Percentiles rank a stretch among this genome's conserved stretches.
Evolutionary conservation across 2,329 filamentous ascomycete genomes (phyloP).

Genomic region (Colletotrichum caudatum): DNA sequence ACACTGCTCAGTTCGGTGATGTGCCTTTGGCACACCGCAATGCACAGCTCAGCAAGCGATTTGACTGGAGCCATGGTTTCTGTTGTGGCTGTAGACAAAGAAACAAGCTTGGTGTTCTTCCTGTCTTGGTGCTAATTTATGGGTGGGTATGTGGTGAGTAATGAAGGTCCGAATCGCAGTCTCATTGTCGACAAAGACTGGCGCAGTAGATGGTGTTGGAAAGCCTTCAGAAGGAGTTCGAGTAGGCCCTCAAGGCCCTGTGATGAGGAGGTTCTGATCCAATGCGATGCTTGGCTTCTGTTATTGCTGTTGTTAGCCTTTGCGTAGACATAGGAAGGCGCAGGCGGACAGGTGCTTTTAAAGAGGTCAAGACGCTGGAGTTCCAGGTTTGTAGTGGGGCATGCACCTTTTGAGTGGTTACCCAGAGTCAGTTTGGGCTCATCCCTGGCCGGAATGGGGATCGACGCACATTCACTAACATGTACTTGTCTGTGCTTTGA

Average conservation of each 20-base stretch:
- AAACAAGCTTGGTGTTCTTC: not conserved
- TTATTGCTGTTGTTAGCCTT: constrained; percentile 19
- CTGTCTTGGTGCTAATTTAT: not conserved
- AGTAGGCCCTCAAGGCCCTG: constrained; percentile 1
- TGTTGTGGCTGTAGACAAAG: constrained; percentile 3
- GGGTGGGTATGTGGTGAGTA: not conserved
- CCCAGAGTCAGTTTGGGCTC: not conserved
- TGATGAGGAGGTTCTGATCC: constrained; percentile 2
- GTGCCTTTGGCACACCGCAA: constrained; percentile 64
- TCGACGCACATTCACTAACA: not conserved
- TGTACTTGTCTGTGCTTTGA: not conserved
- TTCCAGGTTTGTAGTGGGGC: constrained; percentile 16
- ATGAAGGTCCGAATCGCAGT: not conserved
- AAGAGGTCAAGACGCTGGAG: constrained; percentile 17
- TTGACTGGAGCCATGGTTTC: constrained; percentile 49
- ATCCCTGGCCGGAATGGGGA: constrained; percentile 8
- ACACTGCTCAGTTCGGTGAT: constrained; percentile 73
- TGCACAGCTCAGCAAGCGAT: constrained; percentile 65
- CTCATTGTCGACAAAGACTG: constrained; percentile 24
- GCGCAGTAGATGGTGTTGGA: not conserved
- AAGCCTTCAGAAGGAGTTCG: not conserved
- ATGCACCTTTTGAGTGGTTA: constrained; percentile 14
- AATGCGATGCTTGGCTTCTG: constrained; percentile 8
- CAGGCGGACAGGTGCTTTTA: constrained; percentile 16
- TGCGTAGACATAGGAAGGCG: not conserved